Conservation (phyloP, 129 eudicot genomes). For the Chrysanthemum lavandulifolium region DNA sequence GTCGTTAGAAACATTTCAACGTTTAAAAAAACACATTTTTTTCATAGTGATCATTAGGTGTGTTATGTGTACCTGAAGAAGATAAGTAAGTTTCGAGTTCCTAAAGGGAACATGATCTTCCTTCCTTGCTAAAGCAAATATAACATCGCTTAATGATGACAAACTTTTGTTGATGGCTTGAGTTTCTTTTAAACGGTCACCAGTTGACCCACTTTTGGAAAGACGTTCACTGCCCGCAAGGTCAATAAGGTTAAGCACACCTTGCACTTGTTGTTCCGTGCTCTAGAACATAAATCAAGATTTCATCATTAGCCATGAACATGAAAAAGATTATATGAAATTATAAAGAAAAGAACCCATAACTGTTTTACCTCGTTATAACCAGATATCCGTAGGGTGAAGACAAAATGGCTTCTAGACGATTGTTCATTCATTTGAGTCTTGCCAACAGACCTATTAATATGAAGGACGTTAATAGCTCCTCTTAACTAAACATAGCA, state of each 20-base stretch:
- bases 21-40: not conserved
- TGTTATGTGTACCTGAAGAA: not conserved
- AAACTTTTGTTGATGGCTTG: slow-evolving; percentile 94
- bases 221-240: slow-evolving; percentile 99
- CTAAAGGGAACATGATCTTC: no score
- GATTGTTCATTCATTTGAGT: slow-evolving; percentile 99
- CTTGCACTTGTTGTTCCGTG: no score
- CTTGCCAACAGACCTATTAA: slow-evolving; percentile 89
- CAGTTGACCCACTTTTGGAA: slow-evolving; percentile 98
- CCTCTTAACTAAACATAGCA: not conserved
- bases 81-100: no score
- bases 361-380: slow-evolving; percentile 60
- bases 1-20: not conserved
- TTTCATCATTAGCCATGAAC: no score
- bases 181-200: slow-evolving; percentile 78
- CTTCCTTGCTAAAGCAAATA: not conserved
- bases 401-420: slow-evolving; percentile 97
- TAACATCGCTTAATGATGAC: slow-evolving; percentile 67
- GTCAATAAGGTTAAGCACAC: slow-evolving; percentile 54
- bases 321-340: not conserved
- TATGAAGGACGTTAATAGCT: not conserved
- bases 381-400: slow-evolving; percentile 81
- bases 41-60: not conserved
- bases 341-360: not conserved
- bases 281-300: no score